Conservation (phyloP, 2,329 filamentous ascomycete genomes). For the Volutella citrinella region DNA sequence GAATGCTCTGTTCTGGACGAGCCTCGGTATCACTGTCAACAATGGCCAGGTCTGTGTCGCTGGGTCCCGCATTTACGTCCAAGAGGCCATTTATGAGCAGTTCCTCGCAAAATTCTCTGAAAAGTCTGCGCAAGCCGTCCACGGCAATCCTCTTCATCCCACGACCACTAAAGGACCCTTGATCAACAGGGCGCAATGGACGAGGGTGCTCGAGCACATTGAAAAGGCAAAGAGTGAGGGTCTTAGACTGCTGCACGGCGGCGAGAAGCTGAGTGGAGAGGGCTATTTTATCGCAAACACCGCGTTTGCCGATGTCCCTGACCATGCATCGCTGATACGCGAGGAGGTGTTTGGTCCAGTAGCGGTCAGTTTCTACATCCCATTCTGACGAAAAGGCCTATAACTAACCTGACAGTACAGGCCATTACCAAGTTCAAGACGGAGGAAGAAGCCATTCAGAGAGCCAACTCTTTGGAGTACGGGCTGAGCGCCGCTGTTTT, state of each 20-base stretch:
- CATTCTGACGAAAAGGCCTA: no score
- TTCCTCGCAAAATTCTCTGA: constrained; percentile 60
- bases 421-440: constrained; percentile 23
- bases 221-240: constrained; percentile 13
- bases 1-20: constrained; percentile 53
- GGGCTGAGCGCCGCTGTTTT: constrained; percentile 54
- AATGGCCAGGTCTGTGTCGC: constrained; percentile 60
- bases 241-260: constrained; percentile 13
- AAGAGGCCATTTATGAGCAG: constrained; percentile 52
- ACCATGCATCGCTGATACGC: constrained; percentile 23
- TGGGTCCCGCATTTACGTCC: constrained; percentile 56
- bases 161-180: constrained; percentile 33
- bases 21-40: constrained; percentile 44
- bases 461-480: constrained; percentile 42
- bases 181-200: constrained; percentile 61
- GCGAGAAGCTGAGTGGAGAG: constrained; percentile 9
- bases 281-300: constrained; percentile 29
- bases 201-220: constrained; percentile 62
- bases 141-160: constrained; percentile 20
- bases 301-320: constrained; percentile 25
- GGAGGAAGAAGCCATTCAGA: constrained; percentile 24
- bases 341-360: constrained; percentile 32
- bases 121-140: constrained; percentile 44
- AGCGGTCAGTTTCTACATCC: no score
- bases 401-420: no score